Evolutionary conservation across 1,284 basidiomycete species (phyloP), one percentile per base, ranked within the genome.

Genomic region (Moniliophthora roreri): DNA sequence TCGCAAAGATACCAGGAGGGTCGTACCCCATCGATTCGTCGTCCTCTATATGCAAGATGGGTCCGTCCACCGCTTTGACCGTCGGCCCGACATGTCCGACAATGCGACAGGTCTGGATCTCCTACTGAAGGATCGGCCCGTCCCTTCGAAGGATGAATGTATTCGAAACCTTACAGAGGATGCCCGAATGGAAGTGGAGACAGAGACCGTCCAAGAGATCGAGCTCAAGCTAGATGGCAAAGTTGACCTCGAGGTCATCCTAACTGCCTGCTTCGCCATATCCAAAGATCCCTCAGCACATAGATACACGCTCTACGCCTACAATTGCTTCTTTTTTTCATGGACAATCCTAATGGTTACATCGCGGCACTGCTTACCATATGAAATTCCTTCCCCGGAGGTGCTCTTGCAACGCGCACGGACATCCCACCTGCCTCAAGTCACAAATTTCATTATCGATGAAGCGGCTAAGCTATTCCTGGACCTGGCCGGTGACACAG

Each of bases 301-400:
- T 3, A 41, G 9, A 28, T 50, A 50, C 37, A n/a, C 15, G 15
- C 37, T 50, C 21, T 32, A 23, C 23, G 49, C 13, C 8, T 24
- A 50, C 38, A 50, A 50, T 24, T 41, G 49, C 24, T 50, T 50
- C 38, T 50, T 50, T 16, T 50, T 41, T 24, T 50, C 49, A 13
- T 50, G 49, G 49, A 50, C 49, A 7, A 50, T 50, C 37, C 28
- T 50, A n/a, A 50, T 50, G 49, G 38, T 50, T n/a, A 20, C 28
- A 6, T 28, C 49, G 16, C 1, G 37, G 16, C n/a, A 13, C 38
- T 39, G 7, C 37, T 28, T 41, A 8, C 35, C 15, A 9, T 23
- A 39, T 24, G 23, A 23, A 3, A 24, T 21, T 21, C 5, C 41
- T 20, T 10, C 16, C 3, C 13, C 6, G 4, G 4, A 18, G 13